These are phyloP conservation scores for Aegilops bicornis DNA, from an alignment of 176 grass and related monocot genomes.

Conservation along the genomic window DNA sequence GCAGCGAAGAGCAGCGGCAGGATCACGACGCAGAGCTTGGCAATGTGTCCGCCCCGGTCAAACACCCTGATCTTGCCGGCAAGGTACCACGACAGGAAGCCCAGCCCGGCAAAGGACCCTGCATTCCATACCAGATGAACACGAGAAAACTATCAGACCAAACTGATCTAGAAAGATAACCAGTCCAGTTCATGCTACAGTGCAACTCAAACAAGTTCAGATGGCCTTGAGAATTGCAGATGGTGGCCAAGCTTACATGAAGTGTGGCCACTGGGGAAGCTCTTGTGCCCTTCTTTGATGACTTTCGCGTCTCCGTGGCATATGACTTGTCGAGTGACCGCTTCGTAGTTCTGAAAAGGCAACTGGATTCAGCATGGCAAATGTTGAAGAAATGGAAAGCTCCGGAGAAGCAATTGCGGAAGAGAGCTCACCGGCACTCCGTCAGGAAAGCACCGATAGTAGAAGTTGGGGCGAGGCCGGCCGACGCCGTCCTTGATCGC, in stretches of 20 bases:
- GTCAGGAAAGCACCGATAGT: slow-evolving; percentile 47
- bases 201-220: not conserved
- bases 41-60: slow-evolving; percentile 33
- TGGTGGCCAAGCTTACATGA: not conserved
- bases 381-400: not conserved
- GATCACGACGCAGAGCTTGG: slow-evolving; percentile 44
- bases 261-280: slow-evolving; percentile 40
- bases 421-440: slow-evolving; percentile 25
- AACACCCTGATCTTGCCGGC: slow-evolving; percentile 48
- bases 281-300: slow-evolving; percentile 50
- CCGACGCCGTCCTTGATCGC: slow-evolving; percentile 57
- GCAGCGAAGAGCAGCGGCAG: slow-evolving; percentile 46
- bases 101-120: slow-evolving; percentile 46
- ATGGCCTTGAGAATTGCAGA: not conserved
- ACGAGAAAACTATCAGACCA: not conserved
- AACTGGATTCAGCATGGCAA: not conserved
- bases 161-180: not conserved
- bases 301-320: slow-evolving; percentile 5
- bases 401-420: not conserved
- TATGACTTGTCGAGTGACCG: slow-evolving; percentile 13
- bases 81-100: slow-evolving; percentile 57
- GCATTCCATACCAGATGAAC: not conserved
- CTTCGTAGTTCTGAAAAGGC: slow-evolving; percentile 7
- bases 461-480: slow-evolving; percentile 47
- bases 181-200: not conserved